phyloP scores from a whole-genome alignment of 441 rosid species.

The Omphalea diandra region DNA sequence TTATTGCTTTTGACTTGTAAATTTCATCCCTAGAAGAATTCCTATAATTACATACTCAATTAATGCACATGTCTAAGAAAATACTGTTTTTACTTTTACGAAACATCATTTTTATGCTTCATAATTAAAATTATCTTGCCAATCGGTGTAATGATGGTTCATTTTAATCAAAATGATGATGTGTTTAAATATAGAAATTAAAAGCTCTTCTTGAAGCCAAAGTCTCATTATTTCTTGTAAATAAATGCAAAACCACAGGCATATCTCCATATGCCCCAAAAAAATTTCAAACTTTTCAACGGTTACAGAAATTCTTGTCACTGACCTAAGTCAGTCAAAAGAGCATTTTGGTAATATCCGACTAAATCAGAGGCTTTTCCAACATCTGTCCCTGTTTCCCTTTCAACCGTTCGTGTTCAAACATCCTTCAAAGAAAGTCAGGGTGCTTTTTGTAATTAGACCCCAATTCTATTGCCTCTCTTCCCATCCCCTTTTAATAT shows the following conservation, averaged over 20 bases:
- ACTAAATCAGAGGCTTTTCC: slow-evolving; percentile 53
- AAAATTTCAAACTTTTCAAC: slow-evolving; percentile 38
- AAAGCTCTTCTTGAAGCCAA: neutral
- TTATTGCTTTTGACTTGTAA: neutral
- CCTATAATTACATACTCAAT: neutral
- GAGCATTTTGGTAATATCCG: slow-evolving; percentile 46
- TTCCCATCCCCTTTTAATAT: slow-evolving; percentile 8
- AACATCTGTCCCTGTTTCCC: slow-evolving; percentile 44
- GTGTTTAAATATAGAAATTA: neutral
- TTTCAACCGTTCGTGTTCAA: slow-evolving; percentile 41
- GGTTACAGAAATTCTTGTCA: slow-evolving; percentile 38
- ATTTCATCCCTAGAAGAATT: neutral
- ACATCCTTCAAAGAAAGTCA: slow-evolving; percentile 34
- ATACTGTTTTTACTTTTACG: slow-evolving; percentile 27
- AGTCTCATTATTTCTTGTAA: slow-evolving; percentile 11
- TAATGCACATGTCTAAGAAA: slow-evolving; percentile 6
- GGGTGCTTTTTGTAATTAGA: slow-evolving; percentile 48
- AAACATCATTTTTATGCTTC: slow-evolving; percentile 21
- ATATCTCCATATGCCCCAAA: slow-evolving; percentile 9
- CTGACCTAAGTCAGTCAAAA: slow-evolving; percentile 43
- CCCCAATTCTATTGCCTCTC: slow-evolving; percentile 24
- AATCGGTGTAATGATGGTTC: slow-evolving; percentile 10
- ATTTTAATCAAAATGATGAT: slow-evolving; percentile 6
- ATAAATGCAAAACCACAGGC: slow-evolving; percentile 14
- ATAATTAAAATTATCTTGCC: slow-evolving; percentile 8